These are phyloP conservation scores for Aspergillus hortae DNA, from an alignment of 2,329 filamentous ascomycete genomes.

Conservation along the genomic window DNA sequence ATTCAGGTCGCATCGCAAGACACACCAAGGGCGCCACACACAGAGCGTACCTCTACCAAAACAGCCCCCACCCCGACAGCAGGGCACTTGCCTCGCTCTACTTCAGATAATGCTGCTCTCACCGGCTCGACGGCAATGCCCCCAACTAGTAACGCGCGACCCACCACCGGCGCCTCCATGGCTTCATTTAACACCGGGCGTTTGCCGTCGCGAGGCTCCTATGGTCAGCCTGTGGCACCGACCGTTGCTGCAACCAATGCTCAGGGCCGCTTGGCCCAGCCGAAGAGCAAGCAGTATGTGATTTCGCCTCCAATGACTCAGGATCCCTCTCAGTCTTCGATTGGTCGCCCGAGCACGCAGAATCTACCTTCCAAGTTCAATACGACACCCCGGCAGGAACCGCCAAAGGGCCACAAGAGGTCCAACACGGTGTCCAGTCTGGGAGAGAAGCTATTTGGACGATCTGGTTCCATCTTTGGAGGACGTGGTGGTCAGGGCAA, in stretches of 20 bases:
- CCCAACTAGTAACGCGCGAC: slow-evolving; percentile 54
- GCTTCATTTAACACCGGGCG: slow-evolving; percentile 57
- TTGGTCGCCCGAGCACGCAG: slow-evolving; percentile 58
- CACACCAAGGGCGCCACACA: slow-evolving; percentile 4
- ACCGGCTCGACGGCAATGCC: slow-evolving; percentile 37
- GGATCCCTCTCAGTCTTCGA: slow-evolving; percentile 51
- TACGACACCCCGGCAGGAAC: slow-evolving; percentile 49
- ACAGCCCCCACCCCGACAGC: slow-evolving; percentile 38
- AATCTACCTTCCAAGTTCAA: slow-evolving; percentile 58
- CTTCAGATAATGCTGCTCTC: slow-evolving; percentile 57
- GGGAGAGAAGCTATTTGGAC: slow-evolving; percentile 78
- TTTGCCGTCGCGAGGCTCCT: slow-evolving; percentile 73
- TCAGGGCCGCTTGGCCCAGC: slow-evolving; percentile 85
- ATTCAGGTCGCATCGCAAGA: slow-evolving; percentile 4
- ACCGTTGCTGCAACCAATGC: slow-evolving; percentile 84
- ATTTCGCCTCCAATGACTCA: slow-evolving; percentile 66
- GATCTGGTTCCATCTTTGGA: slow-evolving; percentile 78
- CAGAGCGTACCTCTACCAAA: slow-evolving; percentile 13
- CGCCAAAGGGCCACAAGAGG: slow-evolving; percentile 57
- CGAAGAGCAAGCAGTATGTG: slow-evolving; percentile 65
- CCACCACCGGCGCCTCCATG: slow-evolving; percentile 79
- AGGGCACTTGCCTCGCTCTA: slow-evolving; percentile 51
- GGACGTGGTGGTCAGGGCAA: slow-evolving; percentile 40
- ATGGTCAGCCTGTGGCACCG: slow-evolving; percentile 83
- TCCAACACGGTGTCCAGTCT: slow-evolving; percentile 77